Evolutionary conservation across 2,329 filamentous ascomycete species (phyloP).

Genomic region (Stagonosporopsis tanaceti): DNA sequence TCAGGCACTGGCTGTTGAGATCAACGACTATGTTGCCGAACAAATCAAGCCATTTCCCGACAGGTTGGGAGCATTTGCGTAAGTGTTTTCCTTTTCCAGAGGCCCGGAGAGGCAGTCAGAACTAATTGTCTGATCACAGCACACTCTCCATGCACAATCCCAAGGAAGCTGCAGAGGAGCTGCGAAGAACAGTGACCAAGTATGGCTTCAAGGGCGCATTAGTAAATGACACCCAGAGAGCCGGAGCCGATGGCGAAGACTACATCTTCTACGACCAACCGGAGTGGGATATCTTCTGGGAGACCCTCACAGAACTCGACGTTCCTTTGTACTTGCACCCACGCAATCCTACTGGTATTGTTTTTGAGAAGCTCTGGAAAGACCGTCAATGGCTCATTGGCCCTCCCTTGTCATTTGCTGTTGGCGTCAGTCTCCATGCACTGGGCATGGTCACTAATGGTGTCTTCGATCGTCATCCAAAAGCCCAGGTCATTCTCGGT

Average conservation of each 20-base stretch:
- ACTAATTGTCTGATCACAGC: not conserved
- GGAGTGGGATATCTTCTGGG: constrained; percentile 45
- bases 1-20: constrained; percentile 54
- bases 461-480: constrained; percentile 59
- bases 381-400: constrained; percentile 68
- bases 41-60: constrained; percentile 53
- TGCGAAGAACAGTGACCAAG: constrained; percentile 41
- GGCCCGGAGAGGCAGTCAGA: not conserved
- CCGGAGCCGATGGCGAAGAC: constrained; percentile 37
- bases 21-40: constrained; percentile 58
- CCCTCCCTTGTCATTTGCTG: constrained; percentile 34
- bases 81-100: not conserved
- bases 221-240: constrained; percentile 52
- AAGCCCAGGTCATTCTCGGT: constrained; percentile 58
- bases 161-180: constrained; percentile 40
- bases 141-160: constrained; percentile 47
- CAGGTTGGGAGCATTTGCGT: constrained; percentile 49
- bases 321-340: constrained; percentile 48
- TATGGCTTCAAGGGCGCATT: constrained; percentile 69
- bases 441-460: constrained; percentile 62
- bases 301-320: constrained; percentile 34
- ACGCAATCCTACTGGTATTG: constrained; percentile 50
- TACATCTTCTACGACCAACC: constrained; percentile 46
- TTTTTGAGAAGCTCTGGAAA: constrained; percentile 58
- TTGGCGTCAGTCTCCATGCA: constrained; percentile 66